Evolutionary conservation across 2,329 filamentous ascomycete genomes (phyloP).

Genomic region (Ambrosiella beaveri): DNA sequence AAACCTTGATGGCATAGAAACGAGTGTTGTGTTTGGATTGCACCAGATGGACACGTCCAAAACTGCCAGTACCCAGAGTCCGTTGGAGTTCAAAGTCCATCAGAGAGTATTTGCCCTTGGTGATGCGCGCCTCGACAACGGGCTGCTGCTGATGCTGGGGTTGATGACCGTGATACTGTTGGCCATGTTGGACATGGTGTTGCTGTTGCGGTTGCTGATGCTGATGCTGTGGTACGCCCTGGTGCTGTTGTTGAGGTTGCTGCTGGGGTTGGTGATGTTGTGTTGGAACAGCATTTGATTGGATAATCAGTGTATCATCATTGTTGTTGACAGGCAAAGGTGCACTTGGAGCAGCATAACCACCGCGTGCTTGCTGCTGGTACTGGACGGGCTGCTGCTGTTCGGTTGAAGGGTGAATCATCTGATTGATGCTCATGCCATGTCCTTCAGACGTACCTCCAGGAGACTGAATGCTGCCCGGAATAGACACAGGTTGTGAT

Average conservation of each 20-base stretch:
- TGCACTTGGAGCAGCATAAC: slow-evolving; percentile 18
- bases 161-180: slow-evolving; percentile 11
- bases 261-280: slow-evolving; percentile 22
- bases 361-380: slow-evolving; percentile 20
- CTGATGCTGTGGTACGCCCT: slow-evolving; percentile 37
- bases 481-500: background rate
- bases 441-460: slow-evolving; percentile 4
- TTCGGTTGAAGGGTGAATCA: slow-evolving; percentile 10
- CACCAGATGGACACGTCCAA: slow-evolving; percentile 88
- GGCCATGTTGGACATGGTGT: slow-evolving; percentile 2
- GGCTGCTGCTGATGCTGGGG: slow-evolving; percentile 17
- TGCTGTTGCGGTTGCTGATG: slow-evolving; percentile 9
- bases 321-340: slow-evolving; percentile 13
- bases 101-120: slow-evolving; percentile 94
- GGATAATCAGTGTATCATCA: slow-evolving; percentile 15
- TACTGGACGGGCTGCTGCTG: slow-evolving; percentile 16
- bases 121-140: slow-evolving; percentile 39
- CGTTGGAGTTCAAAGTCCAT: slow-evolving; percentile 77
- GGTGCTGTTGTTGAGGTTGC: slow-evolving; percentile 42
- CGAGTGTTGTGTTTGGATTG: slow-evolving; percentile 97
- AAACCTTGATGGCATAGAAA: slow-evolving; percentile 94
- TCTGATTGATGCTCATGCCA: slow-evolving; percentile 20
- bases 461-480: background rate
- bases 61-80: slow-evolving; percentile 90
- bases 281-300: slow-evolving; percentile 17